Percentiles rank a stretch among this genome's conserved stretches.
These are phyloP conservation scores for Martensiomyces pterosporus DNA, from an alignment of 192 early-diverging fungal genomes.

Conservation along the genomic window DNA sequence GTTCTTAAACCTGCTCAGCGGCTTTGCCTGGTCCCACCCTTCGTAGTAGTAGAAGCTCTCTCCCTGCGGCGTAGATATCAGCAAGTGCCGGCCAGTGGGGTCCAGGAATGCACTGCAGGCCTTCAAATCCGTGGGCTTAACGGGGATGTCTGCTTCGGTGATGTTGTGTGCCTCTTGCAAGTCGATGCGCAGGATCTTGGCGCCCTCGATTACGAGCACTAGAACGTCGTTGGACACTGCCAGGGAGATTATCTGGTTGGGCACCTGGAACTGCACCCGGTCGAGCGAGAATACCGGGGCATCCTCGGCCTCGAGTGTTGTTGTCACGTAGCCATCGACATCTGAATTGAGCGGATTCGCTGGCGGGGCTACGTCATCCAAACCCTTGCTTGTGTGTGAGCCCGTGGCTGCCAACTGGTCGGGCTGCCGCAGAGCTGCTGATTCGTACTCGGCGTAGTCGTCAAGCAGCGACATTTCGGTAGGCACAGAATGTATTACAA, in stretches of 20 bases:
- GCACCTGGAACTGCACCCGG: conserved; percentile 85
- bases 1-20: conserved; percentile 74
- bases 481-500: too few relatives aligned
- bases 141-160: conserved; percentile 30
- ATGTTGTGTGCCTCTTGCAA: conserved; percentile 71
- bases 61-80: conserved; percentile 83
- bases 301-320: conserved; percentile 36
- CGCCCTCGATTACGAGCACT: conserved; percentile 71
- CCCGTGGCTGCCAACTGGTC: background rate
- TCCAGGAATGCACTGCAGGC: conserved; percentile 74
- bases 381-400: conserved; percentile 8
- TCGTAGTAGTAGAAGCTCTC: conserved; percentile 89
- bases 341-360: conserved; percentile 14
- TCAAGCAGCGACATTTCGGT: conserved; percentile 48
- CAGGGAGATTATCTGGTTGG: conserved; percentile 66
- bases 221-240: conserved; percentile 83
- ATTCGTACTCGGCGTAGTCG: conserved; percentile 47
- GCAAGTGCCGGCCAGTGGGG: conserved; percentile 82
- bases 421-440: conserved; percentile 17
- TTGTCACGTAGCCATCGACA: conserved; percentile 39
- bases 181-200: conserved; percentile 81
- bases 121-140: conserved; percentile 21
- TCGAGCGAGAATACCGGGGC: conserved; percentile 76
- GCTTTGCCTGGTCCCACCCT: conserved; percentile 81
- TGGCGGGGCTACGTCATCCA: background rate